Evolutionary conservation across 345 rosid genomes (phyloP).

Genomic region (Passiflora organensis): DNA sequence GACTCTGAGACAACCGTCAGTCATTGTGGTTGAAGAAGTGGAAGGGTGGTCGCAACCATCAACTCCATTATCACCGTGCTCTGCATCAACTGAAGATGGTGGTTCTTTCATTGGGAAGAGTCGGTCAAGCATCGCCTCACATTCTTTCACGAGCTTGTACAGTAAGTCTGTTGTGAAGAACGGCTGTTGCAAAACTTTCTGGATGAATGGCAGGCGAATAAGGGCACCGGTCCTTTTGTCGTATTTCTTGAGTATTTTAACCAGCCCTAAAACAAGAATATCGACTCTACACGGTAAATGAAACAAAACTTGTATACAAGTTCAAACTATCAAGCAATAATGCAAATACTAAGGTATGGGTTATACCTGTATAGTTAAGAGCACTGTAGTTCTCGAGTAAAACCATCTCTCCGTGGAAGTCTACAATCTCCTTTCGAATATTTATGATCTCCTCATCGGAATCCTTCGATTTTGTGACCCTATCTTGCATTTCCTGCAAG

Average conservation of each 20-base stretch:
- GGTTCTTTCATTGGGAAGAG: conserved; percentile 33
- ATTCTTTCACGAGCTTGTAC: conserved; percentile 30
- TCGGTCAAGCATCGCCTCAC: conserved; percentile 27
- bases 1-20: conserved; percentile 22
- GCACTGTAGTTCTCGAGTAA: conserved; percentile 30
- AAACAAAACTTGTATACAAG: too few relatives aligned
- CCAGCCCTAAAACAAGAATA: conserved; percentile 34
- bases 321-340: too few relatives aligned
- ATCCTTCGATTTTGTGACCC: conserved; percentile 21
- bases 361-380: conserved; percentile 34
- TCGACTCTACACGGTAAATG: too few relatives aligned
- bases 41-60: conserved; percentile 32
- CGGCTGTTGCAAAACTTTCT: conserved; percentile 36
- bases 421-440: conserved; percentile 23
- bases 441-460: conserved; percentile 14
- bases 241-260: conserved; percentile 50
- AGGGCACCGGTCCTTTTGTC: conserved; percentile 28
- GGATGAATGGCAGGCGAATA: conserved; percentile 17
- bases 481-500: conserved; percentile 34
- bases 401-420: conserved; percentile 41
- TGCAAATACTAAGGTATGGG: background rate
- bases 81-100: conserved; percentile 24
- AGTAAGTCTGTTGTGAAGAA: conserved; percentile 41
- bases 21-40: conserved; percentile 29
- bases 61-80: conserved; percentile 20